Base-by-base conservation (phyloP, 2,329 filamentous ascomycete genomes). In the Fusarium decemcellulare region DNA sequence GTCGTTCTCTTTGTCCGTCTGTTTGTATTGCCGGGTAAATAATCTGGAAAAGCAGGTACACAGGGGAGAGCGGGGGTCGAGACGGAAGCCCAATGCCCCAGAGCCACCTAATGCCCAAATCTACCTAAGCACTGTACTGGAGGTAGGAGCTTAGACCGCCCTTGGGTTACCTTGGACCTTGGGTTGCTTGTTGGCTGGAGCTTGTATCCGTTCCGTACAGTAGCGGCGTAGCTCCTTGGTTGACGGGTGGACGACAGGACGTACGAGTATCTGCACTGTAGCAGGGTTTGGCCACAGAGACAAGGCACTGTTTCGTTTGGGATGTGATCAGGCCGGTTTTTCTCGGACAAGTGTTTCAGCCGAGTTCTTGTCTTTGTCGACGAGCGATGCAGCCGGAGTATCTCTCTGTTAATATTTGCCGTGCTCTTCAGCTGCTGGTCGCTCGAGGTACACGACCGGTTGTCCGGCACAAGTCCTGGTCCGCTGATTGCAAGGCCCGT, bases 211-310 rank as follows among this genome's bases (percentile, higher is more conserved):
- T 23, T 23, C 23, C 23, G 23, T 23, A 23, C 23, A 23, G 23
- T 23, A 50, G 42, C 55, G 57, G 66, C 66, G 53, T 59, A 55
- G 60, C 61, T 59, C 53, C 39, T 39, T 32, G 61, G 61, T 63
- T 58, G 46, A 69, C 56, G 57, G 61, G 61, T 68, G 58, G 50
- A 54, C 50, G 53, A 63, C 57, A 47, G 54, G 54, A 65, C 50
- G 58, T 55, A 55, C 42, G 50, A 55, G 50, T 61, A 61, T 47
- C 42, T 68, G 57, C 54, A 71, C 64, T 71, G 68, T 71, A 68
- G 47, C 65, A 68, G 52, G 65, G 52, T 57, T 43, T 18, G 43
- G 39, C 36, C 51, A 57, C 29, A 51, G 30, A 53, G 27, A 37
- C 56, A 65, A 58, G 61, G 54, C 47, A 51, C 36, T 16, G 34